Evolutionary conservation across 441 rosid species (phyloP), one percentile per base, ranked within the genome.

Genomic region (Mallotus japonicus): DNA sequence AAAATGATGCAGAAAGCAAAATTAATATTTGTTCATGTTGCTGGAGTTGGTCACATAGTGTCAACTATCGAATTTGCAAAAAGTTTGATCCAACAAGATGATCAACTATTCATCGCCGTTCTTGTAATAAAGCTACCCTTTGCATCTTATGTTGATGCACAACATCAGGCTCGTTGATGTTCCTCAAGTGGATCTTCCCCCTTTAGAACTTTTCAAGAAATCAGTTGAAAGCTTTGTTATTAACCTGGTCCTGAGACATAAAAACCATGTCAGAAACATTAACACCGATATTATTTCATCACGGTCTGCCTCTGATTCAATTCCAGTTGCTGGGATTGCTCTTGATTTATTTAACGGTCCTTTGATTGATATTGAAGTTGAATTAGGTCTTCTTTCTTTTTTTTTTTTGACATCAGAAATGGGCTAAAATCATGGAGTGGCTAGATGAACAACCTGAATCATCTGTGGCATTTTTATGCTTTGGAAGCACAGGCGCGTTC

Each of bases 381-480:
- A 87, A 47, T 69, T 85, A 4, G 71, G 78, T 0, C 20, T 88
- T 15, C 91, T 91, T 24, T 77, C 84, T 68, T 88, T 83, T 44
- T 2, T 87, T 32, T 87, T 81, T 72, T 79, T 40, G 44, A 77
- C 93, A 0, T 84, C 88, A 0, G 78, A 79, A 56, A 47, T 74
- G 78, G 73, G 83, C 75, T 40, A 63, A 58, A 16, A 67, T 73
- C 70, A 47, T 73, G 58, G 58, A 63, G 17, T 90, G 91, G 91
- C 84, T 90, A 5, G 85, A 85, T 10, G 11, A 68, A 13, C 89
- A 87, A 47, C 86, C 90, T 11, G 62, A 73, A 15, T 50, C 66
- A 1, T 86, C 89, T 0, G 91, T 87, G 6, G 82, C 85, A 66
- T 87, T 87, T 69, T 74, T 90, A 11, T 88, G 90, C 69, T 90